Evolutionary conservation across 2,329 filamentous ascomycete species (phyloP).

Genomic region (Xylaria sp.): DNA sequence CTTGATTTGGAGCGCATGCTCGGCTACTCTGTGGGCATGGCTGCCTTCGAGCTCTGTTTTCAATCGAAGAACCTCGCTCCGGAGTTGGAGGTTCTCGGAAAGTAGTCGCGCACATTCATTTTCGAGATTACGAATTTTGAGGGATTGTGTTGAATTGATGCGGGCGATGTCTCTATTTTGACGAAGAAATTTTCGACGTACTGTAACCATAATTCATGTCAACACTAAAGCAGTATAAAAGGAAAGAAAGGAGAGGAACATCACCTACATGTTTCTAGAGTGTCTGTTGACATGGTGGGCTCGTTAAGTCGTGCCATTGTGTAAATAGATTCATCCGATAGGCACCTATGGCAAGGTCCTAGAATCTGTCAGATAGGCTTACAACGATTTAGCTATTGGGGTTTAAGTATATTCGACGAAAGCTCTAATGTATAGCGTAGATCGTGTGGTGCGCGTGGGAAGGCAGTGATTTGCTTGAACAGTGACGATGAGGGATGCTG

Average conservation of each 20-base stretch:
- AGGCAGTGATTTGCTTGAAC: conserved; percentile 1
- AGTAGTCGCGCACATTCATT: conserved; percentile 76
- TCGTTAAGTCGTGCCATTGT: conserved; percentile 84
- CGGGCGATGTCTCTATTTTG: conserved; percentile 86
- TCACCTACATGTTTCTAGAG: conserved; percentile 71
- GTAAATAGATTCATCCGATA: conserved; percentile 43
- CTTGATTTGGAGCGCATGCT: conserved; percentile 73
- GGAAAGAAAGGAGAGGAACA: neutral
- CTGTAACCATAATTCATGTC: conserved; percentile 49
- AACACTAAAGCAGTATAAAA: neutral
- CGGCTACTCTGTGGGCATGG: conserved; percentile 62
- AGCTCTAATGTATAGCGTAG: neutral
- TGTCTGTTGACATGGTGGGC: conserved; percentile 70
- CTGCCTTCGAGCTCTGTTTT: conserved; percentile 71
- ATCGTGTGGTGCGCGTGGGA: conserved; percentile 2
- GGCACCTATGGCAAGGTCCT: conserved; percentile 25
- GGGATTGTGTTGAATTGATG: conserved; percentile 76
- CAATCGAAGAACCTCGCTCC: conserved; percentile 71
- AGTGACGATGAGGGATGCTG: conserved; percentile 14
- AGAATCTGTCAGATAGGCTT: conserved; percentile 11
- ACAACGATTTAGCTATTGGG: conserved; percentile 7
- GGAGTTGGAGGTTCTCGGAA: conserved; percentile 78
- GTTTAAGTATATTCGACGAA: conserved; percentile 15
- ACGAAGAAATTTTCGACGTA: conserved; percentile 78
- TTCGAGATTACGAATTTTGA: conserved; percentile 78